Evolutionary conservation across 441 rosid species (phyloP), one percentile per base, ranked within the genome.

Genomic region (Erodium trifolium): DNA sequence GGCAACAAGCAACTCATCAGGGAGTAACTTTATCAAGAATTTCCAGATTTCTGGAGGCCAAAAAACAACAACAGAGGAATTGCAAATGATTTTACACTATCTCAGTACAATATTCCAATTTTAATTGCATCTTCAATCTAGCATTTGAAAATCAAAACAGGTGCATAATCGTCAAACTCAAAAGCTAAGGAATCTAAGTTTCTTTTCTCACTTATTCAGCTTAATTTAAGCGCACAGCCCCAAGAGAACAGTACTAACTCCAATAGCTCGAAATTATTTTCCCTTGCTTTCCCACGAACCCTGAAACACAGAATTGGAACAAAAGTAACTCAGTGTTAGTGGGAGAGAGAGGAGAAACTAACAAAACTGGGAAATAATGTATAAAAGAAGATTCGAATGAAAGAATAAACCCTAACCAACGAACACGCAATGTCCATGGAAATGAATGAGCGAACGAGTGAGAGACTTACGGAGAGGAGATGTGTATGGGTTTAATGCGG

Each of bases 1-100:
- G 83, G 88, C 34, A 83, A 86, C 65, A 88, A 63, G 82, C 88
- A 84, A 69, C 66, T 89, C 97, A 92, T 92, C 73, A 77, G 82
- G 70, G 34, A 71, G 62, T 23, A 55, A 68, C 3, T 5, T 55
- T 66, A 71, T 31, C 68, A 63, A 71, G 75, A 76, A 72, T 57
- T 29, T 59, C 19, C 12, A 37, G 63, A 39, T 65, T 70, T 69
- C 64, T 67, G 69, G 39, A 49, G 41, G 7, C 3, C 14, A 67
- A 35, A 65, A n/a, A 53, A 53, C 17, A n/a, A 53, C 47, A 41
- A 31, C 27, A 39, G 45, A 2, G 4, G 47, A 8, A 41, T 41
- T 41, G 9, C 12, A 39, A 39, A 39, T 39, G 8, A 39, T 39
- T 5, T 39, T 39, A 39, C 45, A 39, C 11, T 9, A 39, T 39